phyloP scores from a whole-genome alignment of 2,329 filamentous ascomycete genomes.

The Davidsoniella neocaledoniae region DNA sequence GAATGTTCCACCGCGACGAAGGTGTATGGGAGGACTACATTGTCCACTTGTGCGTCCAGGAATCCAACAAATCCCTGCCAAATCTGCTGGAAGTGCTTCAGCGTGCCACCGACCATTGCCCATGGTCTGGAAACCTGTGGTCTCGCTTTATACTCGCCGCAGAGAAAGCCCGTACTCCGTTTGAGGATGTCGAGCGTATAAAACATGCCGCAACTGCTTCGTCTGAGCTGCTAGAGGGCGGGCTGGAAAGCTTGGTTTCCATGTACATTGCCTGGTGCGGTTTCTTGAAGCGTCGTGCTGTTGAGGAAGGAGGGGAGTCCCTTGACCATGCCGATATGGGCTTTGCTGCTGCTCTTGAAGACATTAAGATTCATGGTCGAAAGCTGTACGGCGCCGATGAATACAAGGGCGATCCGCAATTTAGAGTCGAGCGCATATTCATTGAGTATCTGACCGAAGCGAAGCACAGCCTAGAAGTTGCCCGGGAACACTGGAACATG shows the following conservation, averaged over 20 bases:
- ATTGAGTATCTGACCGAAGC: constrained; percentile 84
- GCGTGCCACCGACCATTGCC: constrained; percentile 75
- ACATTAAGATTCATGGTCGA: constrained; percentile 64
- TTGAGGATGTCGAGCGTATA: constrained; percentile 69
- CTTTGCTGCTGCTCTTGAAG: constrained; percentile 69
- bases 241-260: constrained; percentile 75
- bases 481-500: constrained; percentile 60
- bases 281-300: constrained; percentile 70
- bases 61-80: constrained; percentile 21
- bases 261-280: constrained; percentile 92
- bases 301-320: constrained; percentile 61
- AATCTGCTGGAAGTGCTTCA: constrained; percentile 53
- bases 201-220: constrained; percentile 86
- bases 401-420: constrained; percentile 76
- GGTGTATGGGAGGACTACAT: constrained; percentile 71
- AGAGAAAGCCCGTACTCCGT: constrained; percentile 60
- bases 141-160: constrained; percentile 72
- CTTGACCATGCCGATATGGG: constrained; percentile 82
- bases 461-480: constrained; percentile 59
- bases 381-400: constrained; percentile 52
- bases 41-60: constrained; percentile 47
- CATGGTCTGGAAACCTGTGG: constrained; percentile 86
- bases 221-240: constrained; percentile 66
- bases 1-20: constrained; percentile 55
- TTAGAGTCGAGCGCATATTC: constrained; percentile 76